Evolutionary conservation across 2,329 filamentous ascomycete species (phyloP), one percentile per base, ranked within the genome.

Genomic region (Colletotrichum brevisporum): DNA sequence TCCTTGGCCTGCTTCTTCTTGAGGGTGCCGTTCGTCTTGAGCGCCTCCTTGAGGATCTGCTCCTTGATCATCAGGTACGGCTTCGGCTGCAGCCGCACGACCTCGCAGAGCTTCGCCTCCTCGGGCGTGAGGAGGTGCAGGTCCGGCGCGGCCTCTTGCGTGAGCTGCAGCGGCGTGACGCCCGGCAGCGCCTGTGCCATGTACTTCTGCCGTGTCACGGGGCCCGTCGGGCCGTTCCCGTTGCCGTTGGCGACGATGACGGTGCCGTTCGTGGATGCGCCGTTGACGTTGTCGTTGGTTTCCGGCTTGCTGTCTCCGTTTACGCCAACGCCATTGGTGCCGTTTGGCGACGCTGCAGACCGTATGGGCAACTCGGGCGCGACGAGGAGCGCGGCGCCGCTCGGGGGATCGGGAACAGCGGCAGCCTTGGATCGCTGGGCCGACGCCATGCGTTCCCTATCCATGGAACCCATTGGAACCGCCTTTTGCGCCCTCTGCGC

Each of bases 31-130:
- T 96, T 95, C 67, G 91, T 91, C 81, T 95, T 96, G 78, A 97
- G 89, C 0, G 95, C 94, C 78, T 98, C 95, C 75, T 94, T 93
- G 60, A 98, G 81, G n/a, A 98, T 85, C 70, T 93, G 91, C 78
- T 98, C 94, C 81, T 99, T 99, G 80, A 98, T 94, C 76, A 94
- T 94, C 5, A 98, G 82, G 79, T 98, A 99, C 1, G 96, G 94
- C 83, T 99, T 99, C 0, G 96, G 96, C 79, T 96, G 92, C 60
- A 99, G 83, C 50, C 94, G 89, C 15, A 97, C 87, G 48, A 92
- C 87, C 74, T 93, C 93, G 82, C 96, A 99, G 0, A 99, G 83
- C 75, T 97, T 94, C 5, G 89, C 85, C 79, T 99, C 96, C 72
- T 97, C 94, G 1, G 90, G 87, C 0, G 92, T 94, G 51, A 99